Base-by-base conservation (phyloP, 257 asterid species). In the Apocynum venetum region DNA sequence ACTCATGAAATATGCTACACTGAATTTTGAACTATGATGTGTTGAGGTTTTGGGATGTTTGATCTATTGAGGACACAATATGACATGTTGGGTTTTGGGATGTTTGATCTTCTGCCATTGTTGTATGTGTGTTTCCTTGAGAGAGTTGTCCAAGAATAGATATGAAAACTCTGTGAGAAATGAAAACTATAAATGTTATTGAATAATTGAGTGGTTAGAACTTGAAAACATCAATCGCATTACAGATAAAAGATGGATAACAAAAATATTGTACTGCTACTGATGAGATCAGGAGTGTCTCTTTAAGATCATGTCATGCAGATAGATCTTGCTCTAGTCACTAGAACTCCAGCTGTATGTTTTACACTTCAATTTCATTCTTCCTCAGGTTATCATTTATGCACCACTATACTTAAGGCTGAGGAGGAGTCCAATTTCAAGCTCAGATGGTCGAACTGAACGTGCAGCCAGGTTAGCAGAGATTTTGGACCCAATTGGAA, bases 321-420 rank as follows among this genome's bases (percentile, higher is more conserved):
- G 43, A 17, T 66, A 40, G 31, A 41, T 66, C 31, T 40, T 65
- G 44, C 31, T 8, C 6, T 1, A 4, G 19, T 36, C 44, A 14
- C 31, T 66, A 43, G n/a, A 68, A 20, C 52, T 67, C 4, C 13
- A 8, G 56, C 69, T 77, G 12, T 14, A 44, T n/a, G 8, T 40
- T 53, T 77, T 10, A 38, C 12, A 7, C 56, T 60, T 77, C 25
- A 61, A 78, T 72, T 81, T 74, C 80, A 61, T 80, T 80, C 47
- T 69, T 48, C 15, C 59, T 59, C 87, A 94, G 97, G 90, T 84
- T 49, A 83, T 91, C 31, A 76, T 95, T 74, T 84, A 79, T 75
- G 98, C 97, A 47, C 90, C 91, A 71, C 86, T 90, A n/a, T 93
- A 93, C 80, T 77, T 93, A 78, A 88, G 89, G 84, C 84, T 91